phyloP scores from a whole-genome alignment of 208 protist genomes.

The Borovskyia barvae region DNA sequence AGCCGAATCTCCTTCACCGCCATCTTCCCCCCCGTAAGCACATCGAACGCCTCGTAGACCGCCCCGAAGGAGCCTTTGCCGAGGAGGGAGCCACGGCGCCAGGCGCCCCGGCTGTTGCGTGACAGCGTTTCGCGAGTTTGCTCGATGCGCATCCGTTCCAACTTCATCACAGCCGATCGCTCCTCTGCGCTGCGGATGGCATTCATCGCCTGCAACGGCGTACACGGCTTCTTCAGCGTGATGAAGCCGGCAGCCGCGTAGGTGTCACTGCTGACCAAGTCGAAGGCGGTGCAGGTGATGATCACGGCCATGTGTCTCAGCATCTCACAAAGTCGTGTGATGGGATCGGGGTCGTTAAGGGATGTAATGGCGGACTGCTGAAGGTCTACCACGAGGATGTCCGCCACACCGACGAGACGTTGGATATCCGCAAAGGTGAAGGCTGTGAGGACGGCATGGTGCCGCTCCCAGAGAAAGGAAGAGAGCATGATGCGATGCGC shows the following conservation, averaged over 20 bases:
- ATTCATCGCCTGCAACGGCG: constrained; percentile 68
- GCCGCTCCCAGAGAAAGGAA: constrained; percentile 82
- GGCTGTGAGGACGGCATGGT: constrained; percentile 84
- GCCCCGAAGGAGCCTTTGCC: constrained; percentile 84
- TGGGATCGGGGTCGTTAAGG: constrained; percentile 45
- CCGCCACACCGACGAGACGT: constrained; percentile 59
- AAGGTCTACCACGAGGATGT: constrained; percentile 88
- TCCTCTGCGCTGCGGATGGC: constrained; percentile 78
- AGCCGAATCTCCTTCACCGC: constrained; percentile 87
- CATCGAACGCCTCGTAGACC: constrained; percentile 84
- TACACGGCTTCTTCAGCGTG: constrained; percentile 84
- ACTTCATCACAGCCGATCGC: constrained; percentile 66
- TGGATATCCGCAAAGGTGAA: constrained; percentile 70
- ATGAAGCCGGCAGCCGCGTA: constrained; percentile 82
- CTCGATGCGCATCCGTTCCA: constrained; percentile 70
- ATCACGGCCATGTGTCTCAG: constrained; percentile 77
- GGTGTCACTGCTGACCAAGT: constrained; percentile 50
- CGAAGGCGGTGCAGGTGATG: constrained; percentile 67
- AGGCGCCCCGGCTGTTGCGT: constrained; percentile 81
- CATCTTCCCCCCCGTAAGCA: constrained; percentile 87
- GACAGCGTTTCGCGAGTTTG: constrained; percentile 77
- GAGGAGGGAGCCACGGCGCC: constrained; percentile 70
- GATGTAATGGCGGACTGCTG: constrained; percentile 71
- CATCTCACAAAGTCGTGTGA: constrained; percentile 75
- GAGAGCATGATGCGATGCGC: constrained; percentile 88